phyloP scores from a whole-genome alignment of 192 early-diverging fungal genomes.

The Paraglomus occultum region DNA sequence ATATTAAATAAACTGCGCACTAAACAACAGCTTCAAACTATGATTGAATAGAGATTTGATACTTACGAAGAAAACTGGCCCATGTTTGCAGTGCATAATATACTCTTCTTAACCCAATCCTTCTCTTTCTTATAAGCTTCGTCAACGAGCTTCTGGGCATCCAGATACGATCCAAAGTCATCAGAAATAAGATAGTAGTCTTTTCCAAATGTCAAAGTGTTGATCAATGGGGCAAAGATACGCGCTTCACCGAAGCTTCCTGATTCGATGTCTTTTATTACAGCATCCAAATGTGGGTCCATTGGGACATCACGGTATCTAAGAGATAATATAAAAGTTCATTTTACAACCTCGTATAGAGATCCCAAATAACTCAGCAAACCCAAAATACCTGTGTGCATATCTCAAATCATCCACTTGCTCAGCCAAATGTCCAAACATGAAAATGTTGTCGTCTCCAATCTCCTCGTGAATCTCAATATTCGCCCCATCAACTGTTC shows the following conservation, averaged over 20 bases:
- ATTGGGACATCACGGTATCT: slow-evolving; percentile 74
- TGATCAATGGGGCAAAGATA: slow-evolving; percentile 76
- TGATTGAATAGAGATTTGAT: too few relatives aligned
- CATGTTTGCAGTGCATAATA: slow-evolving; percentile 89
- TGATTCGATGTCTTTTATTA: slow-evolving; percentile 76
- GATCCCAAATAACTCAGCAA: background rate
- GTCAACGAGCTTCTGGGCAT: slow-evolving; percentile 80
- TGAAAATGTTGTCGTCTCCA: slow-evolving; percentile 96
- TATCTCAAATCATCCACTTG: slow-evolving; percentile 96
- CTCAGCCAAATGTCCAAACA: slow-evolving; percentile 90
- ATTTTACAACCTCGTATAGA: background rate
- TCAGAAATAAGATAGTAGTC: slow-evolving; percentile 86
- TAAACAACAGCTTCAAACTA: too few relatives aligned
- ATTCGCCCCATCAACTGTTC: slow-evolving; percentile 98
- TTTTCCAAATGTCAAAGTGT: slow-evolving; percentile 75
- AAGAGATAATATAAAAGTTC: background rate
- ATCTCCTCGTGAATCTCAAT: slow-evolving; percentile 98
- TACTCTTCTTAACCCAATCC: slow-evolving; percentile 87
- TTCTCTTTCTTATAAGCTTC: slow-evolving; percentile 78
- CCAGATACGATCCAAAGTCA: slow-evolving; percentile 85
- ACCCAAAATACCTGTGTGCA: slow-evolving; percentile 58
- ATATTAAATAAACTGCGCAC: slow-evolving; percentile 18
- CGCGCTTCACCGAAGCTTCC: slow-evolving; percentile 81
- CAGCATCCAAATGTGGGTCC: slow-evolving; percentile 74
- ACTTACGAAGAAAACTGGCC: slow-evolving; percentile 84